These are phyloP conservation scores for Camellia oleifera DNA, from an alignment of 179 eudicot genomes.

Conservation along the genomic window DNA sequence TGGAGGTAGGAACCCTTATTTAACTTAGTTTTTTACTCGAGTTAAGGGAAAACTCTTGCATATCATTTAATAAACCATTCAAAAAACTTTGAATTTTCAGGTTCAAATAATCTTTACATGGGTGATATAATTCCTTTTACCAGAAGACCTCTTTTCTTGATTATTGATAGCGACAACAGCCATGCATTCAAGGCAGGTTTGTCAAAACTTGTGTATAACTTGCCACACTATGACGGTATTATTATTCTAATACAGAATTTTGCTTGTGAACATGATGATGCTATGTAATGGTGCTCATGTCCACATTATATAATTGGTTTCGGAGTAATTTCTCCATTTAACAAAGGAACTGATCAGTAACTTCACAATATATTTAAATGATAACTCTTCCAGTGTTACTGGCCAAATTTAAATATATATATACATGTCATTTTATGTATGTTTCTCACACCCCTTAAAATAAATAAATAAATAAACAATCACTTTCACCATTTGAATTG, in stretches of 20 bases:
- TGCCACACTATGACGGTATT: not conserved
- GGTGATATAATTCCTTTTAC: slow-evolving; percentile 94
- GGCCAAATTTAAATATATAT: not conserved
- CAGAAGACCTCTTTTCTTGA: slow-evolving; percentile 77
- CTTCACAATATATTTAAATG: not conserved
- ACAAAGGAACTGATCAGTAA: not conserved
- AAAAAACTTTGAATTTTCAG: slow-evolving; percentile 45
- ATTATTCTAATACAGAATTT: not conserved
- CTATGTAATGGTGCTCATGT: not conserved
- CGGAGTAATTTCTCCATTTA: not conserved
- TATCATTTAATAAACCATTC: slow-evolving; percentile 1
- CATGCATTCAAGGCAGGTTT: slow-evolving; percentile 99
- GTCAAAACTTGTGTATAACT: slow-evolving; percentile 51
- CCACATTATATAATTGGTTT: not conserved
- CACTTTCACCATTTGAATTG: not conserved
- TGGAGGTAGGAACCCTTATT: slow-evolving; percentile 51
- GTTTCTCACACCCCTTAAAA: too few relatives aligned
- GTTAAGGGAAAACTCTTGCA: not conserved
- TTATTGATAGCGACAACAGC: slow-evolving; percentile 95
- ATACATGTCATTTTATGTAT: too few relatives aligned
- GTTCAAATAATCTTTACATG: slow-evolving; percentile 73
- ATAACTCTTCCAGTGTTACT: not conserved
- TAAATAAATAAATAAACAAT: not conserved
- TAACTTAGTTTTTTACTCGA: not conserved
- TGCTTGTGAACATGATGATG: not conserved